phyloP scores from a whole-genome alignment of 176 grass and related monocot genomes.

The Zea luxurians region DNA sequence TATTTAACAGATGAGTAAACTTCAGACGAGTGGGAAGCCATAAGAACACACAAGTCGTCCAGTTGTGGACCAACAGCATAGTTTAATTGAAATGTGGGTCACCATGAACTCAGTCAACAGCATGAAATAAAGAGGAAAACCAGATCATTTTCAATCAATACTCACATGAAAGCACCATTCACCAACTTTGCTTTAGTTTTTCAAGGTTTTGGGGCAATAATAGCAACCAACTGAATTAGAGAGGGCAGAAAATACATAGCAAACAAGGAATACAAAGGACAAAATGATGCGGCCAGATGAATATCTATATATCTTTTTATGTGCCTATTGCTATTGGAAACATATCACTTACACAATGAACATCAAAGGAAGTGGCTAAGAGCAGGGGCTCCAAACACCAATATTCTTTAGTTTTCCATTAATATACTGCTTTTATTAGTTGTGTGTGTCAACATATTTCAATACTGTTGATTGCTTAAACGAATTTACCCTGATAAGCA shows the following conservation, averaged over 20 bases:
- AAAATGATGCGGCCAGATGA: slow-evolving; percentile 4
- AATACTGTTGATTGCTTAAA: not conserved
- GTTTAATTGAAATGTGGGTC: not conserved
- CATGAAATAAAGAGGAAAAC: not conserved
- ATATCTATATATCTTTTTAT: not conserved
- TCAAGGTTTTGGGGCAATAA: not conserved
- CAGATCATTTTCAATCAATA: not conserved
- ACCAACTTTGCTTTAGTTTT: not conserved
- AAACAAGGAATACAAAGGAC: not conserved
- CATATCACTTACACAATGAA: not conserved
- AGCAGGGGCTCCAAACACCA: not conserved
- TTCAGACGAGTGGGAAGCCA: not conserved
- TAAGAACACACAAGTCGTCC: not conserved
- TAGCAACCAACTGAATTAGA: slow-evolving; percentile 4
- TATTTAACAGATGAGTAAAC: not conserved
- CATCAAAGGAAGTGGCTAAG: not conserved
- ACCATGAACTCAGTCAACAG: not conserved
- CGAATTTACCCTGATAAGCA: not conserved
- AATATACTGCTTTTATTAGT: not conserved
- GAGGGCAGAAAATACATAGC: not conserved
- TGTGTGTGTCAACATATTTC: not conserved
- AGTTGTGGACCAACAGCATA: not conserved
- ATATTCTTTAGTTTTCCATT: not conserved
- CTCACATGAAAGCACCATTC: not conserved
- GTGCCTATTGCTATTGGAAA: not conserved